Base-by-base conservation (phyloP, 306 rosid genomes). In the Cicer arietinum region DNA sequence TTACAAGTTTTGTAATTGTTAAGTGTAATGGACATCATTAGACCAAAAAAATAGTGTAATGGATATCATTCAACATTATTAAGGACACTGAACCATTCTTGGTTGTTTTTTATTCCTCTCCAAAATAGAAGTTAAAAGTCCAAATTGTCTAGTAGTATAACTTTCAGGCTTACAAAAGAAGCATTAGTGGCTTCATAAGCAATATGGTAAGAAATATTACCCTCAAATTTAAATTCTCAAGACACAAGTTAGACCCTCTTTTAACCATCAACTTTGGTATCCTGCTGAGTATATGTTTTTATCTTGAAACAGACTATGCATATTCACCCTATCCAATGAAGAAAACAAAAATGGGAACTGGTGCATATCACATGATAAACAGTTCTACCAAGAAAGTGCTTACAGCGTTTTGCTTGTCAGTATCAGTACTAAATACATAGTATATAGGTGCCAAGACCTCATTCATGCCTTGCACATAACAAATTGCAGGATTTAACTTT, bases 391-490 rank as follows among this genome's bases (percentile, higher is more conserved):
- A 46, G 77, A 74, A 64, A 80, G 74, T 59, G 66, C 97, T 88
- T 90, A 92, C 96, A 72, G 81, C 80, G 74, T 87, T 88, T 79
- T 87, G 83, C 65, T 85, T 88, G 83, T 87, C 78, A 8, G 83
- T 61, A 79, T 90, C 96, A 5, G 81, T 84, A 59, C 87, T 87
- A 56, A 87, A 87, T 22, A 90, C 86, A 60, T 83, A 88, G 91
- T 83, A 90, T 57, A 92, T 71, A 40, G 98, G 96, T 22, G 98
- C 91, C 89, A 92, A 82, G 81, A 92, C 92, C 84, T 92, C 98
- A 71, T 92, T 90, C 98, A 92, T 90, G 79, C 96, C 96, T 90
- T 90, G 96, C 60, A 92, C 98, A 46, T 88, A 92, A 67, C 92
- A 79, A 70, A 92, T 90, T 73, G 79, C 96, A 12, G 98, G 96